phyloP scores from a whole-genome alignment of 2,329 filamentous ascomycete genomes.

The Calycina marina region DNA sequence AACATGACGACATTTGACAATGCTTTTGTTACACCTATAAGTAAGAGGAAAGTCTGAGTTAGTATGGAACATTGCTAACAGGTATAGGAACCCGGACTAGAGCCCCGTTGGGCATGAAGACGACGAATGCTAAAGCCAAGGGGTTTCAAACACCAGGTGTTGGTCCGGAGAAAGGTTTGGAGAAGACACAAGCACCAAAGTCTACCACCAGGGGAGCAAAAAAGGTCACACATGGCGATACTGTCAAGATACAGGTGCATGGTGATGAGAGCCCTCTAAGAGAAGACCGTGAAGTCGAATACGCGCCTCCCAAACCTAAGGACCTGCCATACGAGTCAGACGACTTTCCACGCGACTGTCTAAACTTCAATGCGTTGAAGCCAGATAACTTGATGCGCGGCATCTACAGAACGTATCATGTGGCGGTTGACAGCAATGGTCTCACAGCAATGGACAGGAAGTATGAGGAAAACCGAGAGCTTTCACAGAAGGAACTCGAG shows the following conservation, averaged over 20 bases:
- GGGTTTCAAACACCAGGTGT: conserved; percentile 52
- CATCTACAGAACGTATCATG: conserved; percentile 45
- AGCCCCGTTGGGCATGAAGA: conserved; percentile 83
- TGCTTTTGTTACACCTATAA: conserved; percentile 65
- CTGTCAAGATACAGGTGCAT: conserved; percentile 50
- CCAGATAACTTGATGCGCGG: conserved; percentile 44
- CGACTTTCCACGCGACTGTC: conserved; percentile 41
- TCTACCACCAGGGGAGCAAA: conserved; percentile 45
- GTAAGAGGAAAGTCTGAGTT: conserved; percentile 32
- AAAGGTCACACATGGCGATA: conserved; percentile 34
- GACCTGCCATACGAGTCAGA: conserved; percentile 57
- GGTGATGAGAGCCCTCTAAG: conserved; percentile 33
- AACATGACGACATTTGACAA: conserved; percentile 38
- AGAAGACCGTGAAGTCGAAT: conserved; percentile 75
- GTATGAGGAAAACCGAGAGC: conserved; percentile 32
- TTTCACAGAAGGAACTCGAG: conserved; percentile 39
- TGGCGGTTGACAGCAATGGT: conserved; percentile 53
- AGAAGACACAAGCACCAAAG: conserved; percentile 41
- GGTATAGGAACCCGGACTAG: conserved; percentile 40
- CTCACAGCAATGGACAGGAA: conserved; percentile 47
- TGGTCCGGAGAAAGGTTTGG: conserved; percentile 39
- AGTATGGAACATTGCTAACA: not conserved
- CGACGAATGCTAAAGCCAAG: conserved; percentile 79
- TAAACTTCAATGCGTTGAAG: conserved; percentile 44
- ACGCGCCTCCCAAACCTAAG: conserved; percentile 62